Percentiles rank a stretch among this genome's conserved stretches.
Conservation (phyloP, 2,329 filamentous ascomycete genomes). For the Pyrenophora teres region DNA sequence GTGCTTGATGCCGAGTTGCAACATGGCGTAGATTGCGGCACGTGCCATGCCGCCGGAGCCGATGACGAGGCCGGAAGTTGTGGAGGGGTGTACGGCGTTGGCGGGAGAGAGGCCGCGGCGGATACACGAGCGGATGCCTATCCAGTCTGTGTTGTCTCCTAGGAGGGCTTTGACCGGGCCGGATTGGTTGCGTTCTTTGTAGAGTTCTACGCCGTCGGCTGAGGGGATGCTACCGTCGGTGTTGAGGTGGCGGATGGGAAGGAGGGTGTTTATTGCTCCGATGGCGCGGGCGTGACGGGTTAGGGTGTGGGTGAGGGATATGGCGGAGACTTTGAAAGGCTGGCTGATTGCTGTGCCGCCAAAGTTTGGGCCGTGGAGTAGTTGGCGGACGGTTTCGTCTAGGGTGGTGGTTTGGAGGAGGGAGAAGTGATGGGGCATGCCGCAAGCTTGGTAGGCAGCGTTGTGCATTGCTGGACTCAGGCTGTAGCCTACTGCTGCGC, state of each 20-base stretch:
- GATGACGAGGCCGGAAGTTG: conserved; percentile 58
- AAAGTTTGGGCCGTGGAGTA: conserved; percentile 68
- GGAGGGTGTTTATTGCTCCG: conserved; percentile 74
- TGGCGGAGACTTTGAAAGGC: conserved; percentile 74
- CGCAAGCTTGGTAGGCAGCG: conserved; percentile 67
- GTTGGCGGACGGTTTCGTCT: conserved; percentile 60
- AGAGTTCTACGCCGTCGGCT: conserved; percentile 57
- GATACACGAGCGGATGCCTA: conserved; percentile 74
- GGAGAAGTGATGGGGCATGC: conserved; percentile 69
- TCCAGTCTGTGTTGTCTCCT: conserved; percentile 82
- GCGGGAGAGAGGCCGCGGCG: conserved; percentile 73
- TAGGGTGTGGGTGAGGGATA: conserved; percentile 66
- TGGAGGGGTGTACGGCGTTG: conserved; percentile 58
- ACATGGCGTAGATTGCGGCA: conserved; percentile 76
- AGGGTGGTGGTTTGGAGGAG: conserved; percentile 66
- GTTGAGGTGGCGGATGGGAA: conserved; percentile 68
- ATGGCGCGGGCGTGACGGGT: conserved; percentile 75
- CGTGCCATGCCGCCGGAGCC: conserved; percentile 74
- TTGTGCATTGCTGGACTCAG: conserved; percentile 79
- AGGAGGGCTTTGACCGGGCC: conserved; percentile 71
- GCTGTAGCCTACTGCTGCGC: conserved; percentile 74
- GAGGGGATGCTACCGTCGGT: conserved; percentile 61
- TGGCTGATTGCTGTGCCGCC: conserved; percentile 73
- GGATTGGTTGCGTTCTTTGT: conserved; percentile 63
- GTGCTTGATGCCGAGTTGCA: conserved; percentile 76